Percentiles rank a stretch among this genome's conserved stretches.
Conservation (phyloP, 2,329 filamentous ascomycete species). For the Bisporella sp. region DNA sequence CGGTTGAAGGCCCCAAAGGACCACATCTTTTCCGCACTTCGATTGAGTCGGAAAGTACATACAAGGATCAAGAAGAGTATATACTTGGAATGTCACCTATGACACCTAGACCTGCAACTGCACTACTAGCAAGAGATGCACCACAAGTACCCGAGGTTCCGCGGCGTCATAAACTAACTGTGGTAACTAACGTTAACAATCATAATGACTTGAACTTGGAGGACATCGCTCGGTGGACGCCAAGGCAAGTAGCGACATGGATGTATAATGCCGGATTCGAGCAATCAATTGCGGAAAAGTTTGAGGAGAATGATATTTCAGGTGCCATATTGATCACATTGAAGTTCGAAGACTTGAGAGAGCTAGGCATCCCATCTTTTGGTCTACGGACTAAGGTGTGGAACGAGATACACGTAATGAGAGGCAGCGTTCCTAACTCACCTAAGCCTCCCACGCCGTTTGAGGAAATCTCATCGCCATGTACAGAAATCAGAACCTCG, state of each 20-base stretch:
- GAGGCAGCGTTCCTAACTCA: constrained; percentile 45
- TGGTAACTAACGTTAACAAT: constrained; percentile 48
- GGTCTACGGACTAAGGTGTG: constrained; percentile 74
- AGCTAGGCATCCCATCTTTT: constrained; percentile 75
- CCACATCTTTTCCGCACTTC: constrained; percentile 81
- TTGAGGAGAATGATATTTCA: constrained; percentile 87
- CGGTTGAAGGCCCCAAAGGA: constrained; percentile 72
- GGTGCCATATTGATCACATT: constrained; percentile 83
- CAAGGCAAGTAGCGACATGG: constrained; percentile 74
- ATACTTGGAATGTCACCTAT: constrained; percentile 67
- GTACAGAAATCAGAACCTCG: constrained; percentile 13
- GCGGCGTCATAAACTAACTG: constrained; percentile 35
- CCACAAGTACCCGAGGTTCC: constrained; percentile 20
- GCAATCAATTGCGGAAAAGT: constrained; percentile 68
- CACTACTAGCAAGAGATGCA: constrained; percentile 20
- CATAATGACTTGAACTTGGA: constrained; percentile 45
- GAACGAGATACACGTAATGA: constrained; percentile 69
- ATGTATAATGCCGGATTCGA: constrained; percentile 83
- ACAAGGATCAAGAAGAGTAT: constrained; percentile 36
- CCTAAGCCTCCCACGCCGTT: constrained; percentile 52
- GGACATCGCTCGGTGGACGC: constrained; percentile 60
- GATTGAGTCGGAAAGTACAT: constrained; percentile 41
- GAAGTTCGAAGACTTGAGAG: constrained; percentile 80
- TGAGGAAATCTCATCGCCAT: constrained; percentile 41
- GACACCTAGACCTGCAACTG: constrained; percentile 52